Evolutionary conservation across 1,284 basidiomycete genomes (phyloP), one percentile per base, ranked within the genome.

Genomic region (Cryptococcus sp.): DNA sequence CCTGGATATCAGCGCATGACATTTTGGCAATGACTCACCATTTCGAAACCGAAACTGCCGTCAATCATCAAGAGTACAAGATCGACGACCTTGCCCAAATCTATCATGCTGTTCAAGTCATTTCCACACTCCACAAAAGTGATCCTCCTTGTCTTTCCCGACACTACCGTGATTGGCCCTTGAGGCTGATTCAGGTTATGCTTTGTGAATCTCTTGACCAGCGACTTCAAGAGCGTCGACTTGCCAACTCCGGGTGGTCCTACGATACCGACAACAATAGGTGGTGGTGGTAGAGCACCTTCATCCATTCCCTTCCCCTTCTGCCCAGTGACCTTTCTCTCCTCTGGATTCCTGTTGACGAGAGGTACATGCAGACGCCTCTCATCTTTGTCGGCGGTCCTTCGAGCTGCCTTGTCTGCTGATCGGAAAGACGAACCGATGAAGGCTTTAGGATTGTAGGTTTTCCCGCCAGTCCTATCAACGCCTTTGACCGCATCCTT

Each of bases 91-190:
- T 99, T 99, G 53, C 86, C 93, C 63, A 97, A 81, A 79, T 99
- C 96, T 58, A 98, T 89, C 93, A 98, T 98, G 45, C 91, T 85
- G 74, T 94, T 94, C 61, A 99, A 80, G 77, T 98, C 92, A 71
- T 93, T 98, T 66, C 94, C 93, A 78, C 92, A 98, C 76, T 98
- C 96, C 53, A 98, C 81, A 74, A 99, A 93, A 0, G 94, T 98
- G 21, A 98, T 79, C 14, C 96, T 80, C 45, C 91, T 82, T 66
- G 86, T 89, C 80, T 98, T 99, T 48, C 93, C 78, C 19, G 76
- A 85, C 46, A 98, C 88, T n/a, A 98, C 88, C 0, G 96, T 99
- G 40, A 98, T 85, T 1, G 96, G 96, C 0, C 96, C 96, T 65
- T 89, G 87, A 53, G 88, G 85, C 49, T 98, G 88, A 58, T 83